Conservation (phyloP, 1,284 basidiomycete species). For the Pseudozyma hubeiensis region DNA sequence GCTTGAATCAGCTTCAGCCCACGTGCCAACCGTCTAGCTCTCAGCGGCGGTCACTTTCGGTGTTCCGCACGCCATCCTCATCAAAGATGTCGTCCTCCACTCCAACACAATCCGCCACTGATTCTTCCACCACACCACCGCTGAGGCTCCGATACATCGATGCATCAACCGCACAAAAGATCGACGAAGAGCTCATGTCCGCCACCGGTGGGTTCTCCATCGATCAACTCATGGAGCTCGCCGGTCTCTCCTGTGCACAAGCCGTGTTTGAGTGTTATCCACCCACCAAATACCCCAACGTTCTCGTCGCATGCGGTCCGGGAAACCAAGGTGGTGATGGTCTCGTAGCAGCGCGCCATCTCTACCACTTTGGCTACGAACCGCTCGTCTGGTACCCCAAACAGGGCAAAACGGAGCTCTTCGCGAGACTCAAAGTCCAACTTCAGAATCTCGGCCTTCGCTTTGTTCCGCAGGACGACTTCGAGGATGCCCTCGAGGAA, state of each 20-base stretch:
- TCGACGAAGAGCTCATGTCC: slow-evolving; percentile 65
- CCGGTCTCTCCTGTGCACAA: slow-evolving; percentile 95
- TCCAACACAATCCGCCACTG: not conserved
- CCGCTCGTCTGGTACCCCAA: slow-evolving; percentile 66
- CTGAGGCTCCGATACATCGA: slow-evolving; percentile 59
- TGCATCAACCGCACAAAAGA: slow-evolving; percentile 50
- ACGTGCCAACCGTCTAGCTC: not conserved
- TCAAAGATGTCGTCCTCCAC: slow-evolving; percentile 19
- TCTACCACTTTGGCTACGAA: slow-evolving; percentile 70
- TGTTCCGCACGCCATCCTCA: not conserved
- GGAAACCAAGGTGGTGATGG: slow-evolving; percentile 91
- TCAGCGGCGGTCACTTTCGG: not conserved
- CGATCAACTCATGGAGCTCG: slow-evolving; percentile 92
- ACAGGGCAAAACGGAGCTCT: slow-evolving; percentile 60
- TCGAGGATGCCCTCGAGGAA: slow-evolving; percentile 72
- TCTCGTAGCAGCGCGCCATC: slow-evolving; percentile 92
- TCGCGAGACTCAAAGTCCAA: slow-evolving; percentile 80
- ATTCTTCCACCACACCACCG: slow-evolving; percentile 4
- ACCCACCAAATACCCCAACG: slow-evolving; percentile 76
- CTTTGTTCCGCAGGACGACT: slow-evolving; percentile 71
- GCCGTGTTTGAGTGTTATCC: slow-evolving; percentile 82
- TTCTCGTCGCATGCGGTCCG: slow-evolving; percentile 93
- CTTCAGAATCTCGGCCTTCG: slow-evolving; percentile 87
- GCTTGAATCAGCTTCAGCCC: not conserved
- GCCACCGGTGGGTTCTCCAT: slow-evolving; percentile 57